Evolutionary conservation across 2,329 filamentous ascomycete species (phyloP), one percentile per base, ranked within the genome.

Genomic region (Colletotrichum sp.): DNA sequence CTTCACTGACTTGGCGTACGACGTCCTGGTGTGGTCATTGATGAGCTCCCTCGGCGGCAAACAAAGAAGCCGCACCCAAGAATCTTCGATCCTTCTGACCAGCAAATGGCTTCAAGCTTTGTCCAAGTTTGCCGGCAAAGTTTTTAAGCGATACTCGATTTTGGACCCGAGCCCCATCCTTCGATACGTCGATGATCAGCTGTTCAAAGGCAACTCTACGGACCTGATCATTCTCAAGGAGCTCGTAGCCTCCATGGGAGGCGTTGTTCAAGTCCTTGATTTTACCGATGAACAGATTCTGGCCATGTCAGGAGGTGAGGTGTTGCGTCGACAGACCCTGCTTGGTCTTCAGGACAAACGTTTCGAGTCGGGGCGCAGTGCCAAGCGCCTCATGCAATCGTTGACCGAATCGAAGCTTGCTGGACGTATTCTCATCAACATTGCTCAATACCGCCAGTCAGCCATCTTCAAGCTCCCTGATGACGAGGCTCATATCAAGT

Each of bases 161-260:
- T 93, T 99, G 88, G 94, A 97, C 79, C 92, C 95, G 1, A 93
- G 93, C 0, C 96, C 97, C 0, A 91, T 99, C 21, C 88, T 99
- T 67, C 95, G 96, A 83, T 99, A 98, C 82, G 95, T 99, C 78
- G 94, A 95, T 63, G 90, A 95, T 76, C 96, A 98, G 82, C 90
- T 99, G 7, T 91, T 93, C 66, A 90, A 90, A 66, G 94, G 96
- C 77, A 98, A 98, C 79, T 94, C 96, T 1, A 98, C 95, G 12
- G 96, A 99, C 83, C 89, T 99, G 39, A 95, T 98, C 78, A 95
- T 99, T 76, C 87, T 99, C 57, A 95, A 97, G 82, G 95, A 99
- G 81, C 91, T 99, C 76, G 94, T 99, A 68, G 92, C 93, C 43
- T 95, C 95, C 4, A 99, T 99, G 97, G 95, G 95, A 21, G 98